These are phyloP conservation scores for Fraxinus xanthoxyloides DNA, from an alignment of 305 asterid genomes.

Conservation along the genomic window DNA sequence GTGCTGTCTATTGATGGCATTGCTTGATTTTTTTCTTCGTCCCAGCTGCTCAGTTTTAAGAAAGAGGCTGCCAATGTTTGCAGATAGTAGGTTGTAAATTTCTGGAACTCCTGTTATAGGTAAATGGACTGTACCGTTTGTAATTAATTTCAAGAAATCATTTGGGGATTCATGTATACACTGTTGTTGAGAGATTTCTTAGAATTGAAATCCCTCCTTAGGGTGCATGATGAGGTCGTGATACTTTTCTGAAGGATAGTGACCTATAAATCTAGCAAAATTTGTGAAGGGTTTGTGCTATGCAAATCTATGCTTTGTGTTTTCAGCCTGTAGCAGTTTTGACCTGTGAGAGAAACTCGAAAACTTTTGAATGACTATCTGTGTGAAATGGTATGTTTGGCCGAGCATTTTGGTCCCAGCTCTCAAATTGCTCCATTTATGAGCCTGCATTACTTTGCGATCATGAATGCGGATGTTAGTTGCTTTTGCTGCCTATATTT, in stretches of 20 bases:
- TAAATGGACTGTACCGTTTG: constrained; percentile 11
- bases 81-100: constrained; percentile 39
- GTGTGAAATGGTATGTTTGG: background rate
- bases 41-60: constrained; percentile 12
- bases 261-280: background rate
- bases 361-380: background rate
- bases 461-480: background rate
- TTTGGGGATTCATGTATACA: constrained; percentile 14
- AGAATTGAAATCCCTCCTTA: constrained; percentile 14
- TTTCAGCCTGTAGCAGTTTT: background rate
- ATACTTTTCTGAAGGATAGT: constrained; percentile 1
- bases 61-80: constrained; percentile 27
- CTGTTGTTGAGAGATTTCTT: constrained; percentile 9
- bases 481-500: background rate
- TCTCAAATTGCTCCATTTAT: background rate
- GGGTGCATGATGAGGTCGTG: constrained; percentile 12
- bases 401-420: background rate
- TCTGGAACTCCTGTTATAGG: constrained; percentile 27
- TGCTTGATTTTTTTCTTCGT: constrained; percentile 1
- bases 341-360: background rate
- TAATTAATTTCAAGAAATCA: constrained; percentile 22
- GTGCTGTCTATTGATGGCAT: background rate
- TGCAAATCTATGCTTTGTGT: background rate
- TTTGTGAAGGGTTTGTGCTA: background rate
- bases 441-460: background rate